Evolutionary conservation across 192 early-diverging fungal genomes (phyloP), one percentile per base, ranked within the genome.

Genomic region (Coemansia sp.): DNA sequence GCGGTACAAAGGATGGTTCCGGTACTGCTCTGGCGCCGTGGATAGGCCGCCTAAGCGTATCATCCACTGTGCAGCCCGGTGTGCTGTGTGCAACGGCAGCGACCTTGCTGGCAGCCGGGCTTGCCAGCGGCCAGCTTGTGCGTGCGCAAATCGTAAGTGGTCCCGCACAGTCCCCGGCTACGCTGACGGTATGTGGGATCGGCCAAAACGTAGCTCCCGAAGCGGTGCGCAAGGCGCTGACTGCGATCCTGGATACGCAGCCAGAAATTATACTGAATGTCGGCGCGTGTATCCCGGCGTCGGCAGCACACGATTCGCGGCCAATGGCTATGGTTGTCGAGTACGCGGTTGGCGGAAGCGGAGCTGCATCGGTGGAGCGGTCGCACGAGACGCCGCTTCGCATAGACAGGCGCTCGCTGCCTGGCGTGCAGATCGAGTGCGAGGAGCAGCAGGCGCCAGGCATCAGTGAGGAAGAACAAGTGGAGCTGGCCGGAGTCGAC

Each of bases 1-100:
- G 4, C 55, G 1, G 5, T 11, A 34, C 38, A 25, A 19, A 11
- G 11, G 38, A 40, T 8, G 10, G 34, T 29, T 29, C 29, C 58
- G 40, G 15, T 4, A 73, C 20, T 14, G 10, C 20, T 25, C 49
- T 8, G 23, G 13, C 1, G n/a, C 14, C 70, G 22, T 69, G 64
- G 57, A 49, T 69, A 1, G 65, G 66, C 32, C 53, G 22, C 22
- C 49, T 84, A 25, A 60, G 58, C 29, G 55, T 52, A 0, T 62
- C 63, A 11, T 48, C 41, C 5, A 36, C 33, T 1, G 70, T 81
- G 48, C 78, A 81, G 61, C 78, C 78, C 0, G 78, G 72, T 15
- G 73, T 75, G 36, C 60, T 81, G 6, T 38, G 74, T 29, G 73
- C 65, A 11, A 32, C 65, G 0, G 52, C 63, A 1, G 49, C 45